Conservation (phyloP, 2,329 filamentous ascomycete species). For the Pyricularia sp. region DNA sequence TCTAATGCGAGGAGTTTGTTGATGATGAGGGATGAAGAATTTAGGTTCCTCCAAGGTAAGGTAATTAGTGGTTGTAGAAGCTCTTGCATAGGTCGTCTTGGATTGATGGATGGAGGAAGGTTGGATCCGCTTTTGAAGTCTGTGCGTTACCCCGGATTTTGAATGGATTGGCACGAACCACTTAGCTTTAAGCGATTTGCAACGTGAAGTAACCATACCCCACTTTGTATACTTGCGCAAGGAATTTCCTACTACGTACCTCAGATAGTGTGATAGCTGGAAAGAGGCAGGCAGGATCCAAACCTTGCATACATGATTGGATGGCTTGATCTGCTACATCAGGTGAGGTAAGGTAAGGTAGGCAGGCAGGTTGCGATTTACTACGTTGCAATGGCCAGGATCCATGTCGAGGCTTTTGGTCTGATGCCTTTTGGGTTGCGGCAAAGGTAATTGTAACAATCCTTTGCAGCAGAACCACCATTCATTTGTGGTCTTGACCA, state of each 20-base stretch:
- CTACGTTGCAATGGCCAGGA: background rate
- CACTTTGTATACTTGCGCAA: background rate
- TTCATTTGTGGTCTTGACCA: too few relatives aligned
- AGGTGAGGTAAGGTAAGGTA: too few relatives aligned
- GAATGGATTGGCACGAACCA: background rate
- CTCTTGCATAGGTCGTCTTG: background rate
- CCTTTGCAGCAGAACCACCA: too few relatives aligned
- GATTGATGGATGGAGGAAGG: background rate
- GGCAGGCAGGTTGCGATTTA: background rate
- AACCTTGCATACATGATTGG: background rate
- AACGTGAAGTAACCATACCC: background rate
- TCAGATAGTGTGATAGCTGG: background rate
- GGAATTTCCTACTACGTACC: background rate
- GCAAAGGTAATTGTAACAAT: too few relatives aligned
- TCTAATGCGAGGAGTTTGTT: background rate
- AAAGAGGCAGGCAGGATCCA: background rate
- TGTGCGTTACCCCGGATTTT: background rate
- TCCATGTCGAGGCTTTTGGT: background rate
- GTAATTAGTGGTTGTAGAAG: background rate
- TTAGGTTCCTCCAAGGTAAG: background rate
- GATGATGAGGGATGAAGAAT: background rate
- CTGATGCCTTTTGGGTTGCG: background rate
- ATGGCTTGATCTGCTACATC: background rate
- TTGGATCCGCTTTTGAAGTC: background rate
- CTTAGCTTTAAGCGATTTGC: background rate